Base-by-base conservation (phyloP, 148 eudicot species). In the Persicaria maculosa region DNA sequence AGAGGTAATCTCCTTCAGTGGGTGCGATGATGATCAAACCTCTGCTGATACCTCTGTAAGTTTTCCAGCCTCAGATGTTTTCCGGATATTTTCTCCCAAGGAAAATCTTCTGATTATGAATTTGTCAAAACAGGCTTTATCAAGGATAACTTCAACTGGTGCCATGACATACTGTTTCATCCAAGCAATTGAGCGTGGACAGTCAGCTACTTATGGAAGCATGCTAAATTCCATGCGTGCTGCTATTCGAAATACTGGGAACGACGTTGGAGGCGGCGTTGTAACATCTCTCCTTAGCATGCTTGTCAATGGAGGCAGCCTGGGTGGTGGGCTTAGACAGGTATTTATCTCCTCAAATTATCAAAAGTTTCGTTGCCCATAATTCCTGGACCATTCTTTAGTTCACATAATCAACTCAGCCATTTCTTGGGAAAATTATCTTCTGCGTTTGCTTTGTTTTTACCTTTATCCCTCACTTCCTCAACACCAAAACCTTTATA, bases 81-180 rank as follows among this genome's bases (percentile, higher is more conserved):
- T 4, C 19, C 4, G 9, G 43, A 44, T 10, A 46, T 19, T 4
- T 71, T 9, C 47, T 71, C 73, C 40, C 73, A 19, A 20, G n/a
- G 47, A 40, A 36, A 16, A 65, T 68, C 57, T 47, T 47, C 14
- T 79, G 20, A 52, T 68, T 44, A 25, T 72, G 17, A 14, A 78
- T 11, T 74, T 55, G 71, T 80, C 79, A 68, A 74, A 45, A 74
- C 87, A 95, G 98, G 96, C 97, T 76, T 79, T 92, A 46, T 95
- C 98, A 47, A 85, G 92, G 79, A 75, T 88, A 77, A 89, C 98
- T n/a, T 88, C 97, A 73, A 95, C 97, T 0, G 98, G 98, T 78
- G 96, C 96, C 47, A 95, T 95, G 98, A 95, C 98, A 19, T 92
- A 84, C 80, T 91, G 97, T 78, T 95, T 95, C 72, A 92, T 95